These are phyloP conservation scores for Amphicarpaea edgeworthii DNA, from an alignment of 306 rosid species.

Conservation along the genomic window DNA sequence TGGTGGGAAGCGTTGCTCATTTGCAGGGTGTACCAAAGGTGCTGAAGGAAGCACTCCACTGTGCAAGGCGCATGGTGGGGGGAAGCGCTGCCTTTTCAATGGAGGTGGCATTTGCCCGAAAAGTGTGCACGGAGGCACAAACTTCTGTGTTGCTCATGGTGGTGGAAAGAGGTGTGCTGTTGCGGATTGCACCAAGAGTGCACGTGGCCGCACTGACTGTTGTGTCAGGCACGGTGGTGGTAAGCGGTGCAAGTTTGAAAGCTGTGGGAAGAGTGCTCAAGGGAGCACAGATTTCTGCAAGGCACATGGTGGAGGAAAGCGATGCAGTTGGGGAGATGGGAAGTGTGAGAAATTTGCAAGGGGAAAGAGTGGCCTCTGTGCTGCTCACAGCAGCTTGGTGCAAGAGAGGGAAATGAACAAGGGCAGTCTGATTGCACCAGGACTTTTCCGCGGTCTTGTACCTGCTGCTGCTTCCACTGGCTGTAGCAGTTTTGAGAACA, in stretches of 20 bases:
- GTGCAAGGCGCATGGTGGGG: conserved; percentile 99
- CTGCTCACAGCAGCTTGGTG: conserved; percentile 83
- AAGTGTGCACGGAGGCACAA: conserved; percentile 97
- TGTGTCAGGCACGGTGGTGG: conserved; percentile 99
- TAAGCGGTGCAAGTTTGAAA: conserved; percentile 80
- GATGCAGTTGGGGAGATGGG: conserved; percentile 93
- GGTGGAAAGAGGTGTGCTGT: conserved; percentile 97
- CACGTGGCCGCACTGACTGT: conserved; percentile 96
- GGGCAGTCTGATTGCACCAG: conserved; percentile 80
- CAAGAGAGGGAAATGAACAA: conserved; percentile 65
- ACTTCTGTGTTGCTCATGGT: conserved; percentile 97
- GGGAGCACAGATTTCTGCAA: conserved; percentile 99
- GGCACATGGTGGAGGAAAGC: conserved; percentile 98
- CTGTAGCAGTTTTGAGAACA: conserved; percentile 69
- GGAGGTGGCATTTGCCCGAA: conserved; percentile 98
- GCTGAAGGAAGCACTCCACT: conserved; percentile 99
- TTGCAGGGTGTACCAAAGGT: conserved; percentile 89
- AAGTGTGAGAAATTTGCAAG: conserved; percentile 94
- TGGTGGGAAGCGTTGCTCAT: conserved; percentile 95
- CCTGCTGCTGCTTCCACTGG: conserved; percentile 66
- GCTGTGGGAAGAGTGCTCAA: conserved; percentile 96
- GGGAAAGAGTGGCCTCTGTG: conserved; percentile 96
- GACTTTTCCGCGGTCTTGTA: conserved; percentile 89
- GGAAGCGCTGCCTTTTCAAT: conserved; percentile 92
- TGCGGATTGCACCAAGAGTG: conserved; percentile 93